Evolutionary conservation across 2,329 filamentous ascomycete genomes (phyloP).

Genomic region (Chaetomiaceae sp.): DNA sequence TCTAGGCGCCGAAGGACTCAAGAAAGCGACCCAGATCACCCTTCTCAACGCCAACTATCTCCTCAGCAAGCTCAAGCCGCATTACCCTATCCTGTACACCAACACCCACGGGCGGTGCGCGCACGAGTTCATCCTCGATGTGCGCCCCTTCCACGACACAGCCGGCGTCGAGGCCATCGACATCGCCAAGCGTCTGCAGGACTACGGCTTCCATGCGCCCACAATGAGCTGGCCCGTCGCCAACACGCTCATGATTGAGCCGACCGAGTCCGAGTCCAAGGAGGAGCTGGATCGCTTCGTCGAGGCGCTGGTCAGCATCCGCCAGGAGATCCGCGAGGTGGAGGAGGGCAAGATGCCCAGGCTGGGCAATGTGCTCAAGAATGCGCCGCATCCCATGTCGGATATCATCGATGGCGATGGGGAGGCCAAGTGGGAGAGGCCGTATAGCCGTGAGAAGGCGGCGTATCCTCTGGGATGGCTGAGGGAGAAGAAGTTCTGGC

Average conservation of each 20-base stretch:
- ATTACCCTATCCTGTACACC: conserved; percentile 92
- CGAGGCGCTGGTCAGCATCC: conserved; percentile 81
- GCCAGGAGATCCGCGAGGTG: conserved; percentile 75
- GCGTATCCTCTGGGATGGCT: conserved; percentile 81
- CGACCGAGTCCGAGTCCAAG: conserved; percentile 88
- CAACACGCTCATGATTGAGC: conserved; percentile 97
- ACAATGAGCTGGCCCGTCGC: conserved; percentile 97
- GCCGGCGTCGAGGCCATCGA: conserved; percentile 88
- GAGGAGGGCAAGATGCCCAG: conserved; percentile 73
- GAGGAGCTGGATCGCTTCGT: conserved; percentile 91
- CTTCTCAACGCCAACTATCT: conserved; percentile 98
- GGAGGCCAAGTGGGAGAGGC: conserved; percentile 66
- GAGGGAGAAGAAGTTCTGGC: conserved; percentile 98
- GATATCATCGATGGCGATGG: conserved; percentile 63
- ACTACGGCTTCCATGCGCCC: conserved; percentile 95
- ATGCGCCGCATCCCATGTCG: conserved; percentile 77
- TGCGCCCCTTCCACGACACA: conserved; percentile 75
- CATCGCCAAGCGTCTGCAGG: conserved; percentile 91
- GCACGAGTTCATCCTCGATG: conserved; percentile 95
- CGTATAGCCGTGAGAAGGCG: conserved; percentile 75
- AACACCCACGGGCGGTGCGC: conserved; percentile 84
- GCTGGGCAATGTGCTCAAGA: conserved; percentile 80
- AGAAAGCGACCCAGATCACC: conserved; percentile 84
- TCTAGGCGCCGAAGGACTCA: conserved; percentile 63
- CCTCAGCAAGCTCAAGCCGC: conserved; percentile 74